phyloP scores from a whole-genome alignment of 1,284 basidiomycete species.

The Irpex sp. region DNA sequence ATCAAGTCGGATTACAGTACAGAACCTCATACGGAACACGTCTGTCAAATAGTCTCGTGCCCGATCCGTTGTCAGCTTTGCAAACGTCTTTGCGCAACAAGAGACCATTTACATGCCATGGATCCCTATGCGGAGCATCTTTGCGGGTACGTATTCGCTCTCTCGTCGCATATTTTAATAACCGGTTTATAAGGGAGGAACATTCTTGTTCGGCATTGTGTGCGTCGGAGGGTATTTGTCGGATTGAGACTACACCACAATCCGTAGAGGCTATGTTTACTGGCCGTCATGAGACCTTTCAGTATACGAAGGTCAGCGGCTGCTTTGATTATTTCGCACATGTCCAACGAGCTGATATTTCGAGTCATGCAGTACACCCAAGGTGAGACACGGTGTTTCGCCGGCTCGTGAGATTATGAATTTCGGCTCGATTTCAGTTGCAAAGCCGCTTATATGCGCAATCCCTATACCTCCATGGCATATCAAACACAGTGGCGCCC shows the following conservation, averaged over 20 bases:
- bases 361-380: conserved; percentile 22
- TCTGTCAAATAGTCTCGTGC: conserved; percentile 47
- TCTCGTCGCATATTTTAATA: background rate
- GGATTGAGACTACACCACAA: conserved; percentile 54
- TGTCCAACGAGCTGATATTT: background rate
- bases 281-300: conserved; percentile 41
- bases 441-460: conserved; percentile 46
- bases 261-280: conserved; percentile 56
- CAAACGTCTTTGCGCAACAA: conserved; percentile 43
- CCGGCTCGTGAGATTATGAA: no score
- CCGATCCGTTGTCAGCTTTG: conserved; percentile 52
- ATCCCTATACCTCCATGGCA: conserved; percentile 41
- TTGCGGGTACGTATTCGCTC: conserved; percentile 46
- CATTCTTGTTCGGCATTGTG: conserved; percentile 46
- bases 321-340: no score
- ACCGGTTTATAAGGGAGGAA: conserved; percentile 33
- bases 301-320: conserved; percentile 42
- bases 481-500: conserved; percentile 40
- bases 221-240: conserved; percentile 43
- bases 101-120: conserved; percentile 52
- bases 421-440: conserved; percentile 8
- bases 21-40: conserved; percentile 40
- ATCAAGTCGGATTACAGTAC: conserved; percentile 31
- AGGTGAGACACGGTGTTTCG: conserved; percentile 22
- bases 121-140: conserved; percentile 41